Conservation (phyloP, 1,284 basidiomycete genomes). For the Malassezia sp. region DNA sequence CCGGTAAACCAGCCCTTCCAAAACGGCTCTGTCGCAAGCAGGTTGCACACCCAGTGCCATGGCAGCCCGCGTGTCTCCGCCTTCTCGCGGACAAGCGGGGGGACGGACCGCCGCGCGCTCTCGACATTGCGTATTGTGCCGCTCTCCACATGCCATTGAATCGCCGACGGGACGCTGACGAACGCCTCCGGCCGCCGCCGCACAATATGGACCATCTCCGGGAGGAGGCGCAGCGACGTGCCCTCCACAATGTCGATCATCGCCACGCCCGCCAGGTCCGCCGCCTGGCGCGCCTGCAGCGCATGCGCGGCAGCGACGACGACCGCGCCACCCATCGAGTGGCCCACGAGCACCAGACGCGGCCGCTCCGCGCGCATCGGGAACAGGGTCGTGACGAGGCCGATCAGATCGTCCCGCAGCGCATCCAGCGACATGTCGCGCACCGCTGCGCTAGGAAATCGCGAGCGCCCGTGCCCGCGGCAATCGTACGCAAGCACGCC, state of each 20-base stretch:
- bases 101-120: constrained; percentile 40
- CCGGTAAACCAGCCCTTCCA: constrained; percentile 90
- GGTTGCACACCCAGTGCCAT: constrained; percentile 66
- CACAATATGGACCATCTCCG: constrained; percentile 79
- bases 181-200: constrained; percentile 74
- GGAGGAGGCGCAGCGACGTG: constrained; percentile 81
- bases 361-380: constrained; percentile 21
- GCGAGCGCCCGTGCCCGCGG: constrained; percentile 58
- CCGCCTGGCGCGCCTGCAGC: constrained; percentile 16
- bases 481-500: constrained; percentile 77
- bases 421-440: constrained; percentile 32
- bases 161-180: constrained; percentile 65
- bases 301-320: constrained; percentile 28
- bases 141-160: constrained; percentile 75
- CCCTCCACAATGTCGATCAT: constrained; percentile 96
- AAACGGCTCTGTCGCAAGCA: constrained; percentile 72
- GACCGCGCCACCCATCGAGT: constrained; percentile 47
- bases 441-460: constrained; percentile 1
- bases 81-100: constrained; percentile 23
- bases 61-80: constrained; percentile 8
- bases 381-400: constrained; percentile 24
- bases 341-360: constrained; percentile 39
- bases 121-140: constrained; percentile 36
- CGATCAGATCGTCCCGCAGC: constrained; percentile 24
- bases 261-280: constrained; percentile 61